A percentile compares a stretch with the other conserved stretches of the same genome.
Conservation (phyloP, 176 grass and related monocot genomes). For the Oryza officinalis region DNA sequence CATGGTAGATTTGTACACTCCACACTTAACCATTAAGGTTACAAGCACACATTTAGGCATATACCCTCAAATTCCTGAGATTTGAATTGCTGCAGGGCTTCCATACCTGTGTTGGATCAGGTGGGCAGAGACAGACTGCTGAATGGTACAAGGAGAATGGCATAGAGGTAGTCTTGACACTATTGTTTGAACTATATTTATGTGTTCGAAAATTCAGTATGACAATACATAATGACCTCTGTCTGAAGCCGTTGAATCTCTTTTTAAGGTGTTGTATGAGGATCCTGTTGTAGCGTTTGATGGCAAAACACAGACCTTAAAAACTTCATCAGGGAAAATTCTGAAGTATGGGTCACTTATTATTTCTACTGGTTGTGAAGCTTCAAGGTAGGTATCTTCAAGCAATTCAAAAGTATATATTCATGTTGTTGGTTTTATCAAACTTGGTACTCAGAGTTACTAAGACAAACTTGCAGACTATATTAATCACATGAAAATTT, state of each 20-base stretch:
- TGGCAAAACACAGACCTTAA: conserved; percentile 80
- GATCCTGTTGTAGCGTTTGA: conserved; percentile 88
- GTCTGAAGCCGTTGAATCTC: conserved; percentile 20
- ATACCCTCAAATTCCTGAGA: not conserved
- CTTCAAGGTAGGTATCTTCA: conserved; percentile 58
- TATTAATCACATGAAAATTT: not conserved
- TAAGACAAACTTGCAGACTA: not conserved
- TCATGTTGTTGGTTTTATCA: no score
- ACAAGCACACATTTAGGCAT: not conserved
- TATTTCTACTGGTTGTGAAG: conserved; percentile 78
- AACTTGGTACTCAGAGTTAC: not conserved
- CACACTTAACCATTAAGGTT: not conserved
- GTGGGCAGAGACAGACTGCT: conserved; percentile 69
- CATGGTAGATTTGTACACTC: not conserved
- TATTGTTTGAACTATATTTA: not conserved
- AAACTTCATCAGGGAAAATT: conserved; percentile 78
- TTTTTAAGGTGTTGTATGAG: conserved; percentile 78
- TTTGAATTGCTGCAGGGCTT: conserved; percentile 67
- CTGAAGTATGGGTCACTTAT: conserved; percentile 93
- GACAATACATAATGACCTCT: no score
- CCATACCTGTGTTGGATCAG: conserved; percentile 90
- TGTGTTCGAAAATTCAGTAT: not conserved
- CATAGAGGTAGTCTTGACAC: conserved; percentile 66
- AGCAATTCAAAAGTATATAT: no score
- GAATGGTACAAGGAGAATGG: conserved; percentile 93